These are phyloP conservation scores for Aspergillus sp. DNA, from an alignment of 2,329 filamentous ascomycete genomes.

Conservation along the genomic window DNA sequence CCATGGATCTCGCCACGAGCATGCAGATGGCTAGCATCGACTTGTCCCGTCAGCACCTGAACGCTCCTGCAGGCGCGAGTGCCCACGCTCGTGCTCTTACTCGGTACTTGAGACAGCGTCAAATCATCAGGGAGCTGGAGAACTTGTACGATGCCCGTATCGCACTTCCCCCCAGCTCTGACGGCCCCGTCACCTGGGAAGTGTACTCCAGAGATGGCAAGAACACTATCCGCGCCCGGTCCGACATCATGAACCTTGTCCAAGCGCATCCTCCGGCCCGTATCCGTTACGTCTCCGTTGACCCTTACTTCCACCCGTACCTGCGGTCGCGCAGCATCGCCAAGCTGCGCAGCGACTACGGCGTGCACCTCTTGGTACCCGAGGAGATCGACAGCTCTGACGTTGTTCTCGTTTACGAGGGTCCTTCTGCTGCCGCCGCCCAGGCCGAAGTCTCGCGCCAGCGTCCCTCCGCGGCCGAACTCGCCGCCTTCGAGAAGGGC, in stretches of 20 bases:
- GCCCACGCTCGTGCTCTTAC: constrained; percentile 82
- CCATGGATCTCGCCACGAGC: constrained; percentile 82
- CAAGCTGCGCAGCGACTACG: constrained; percentile 43
- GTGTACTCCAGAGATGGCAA: constrained; percentile 84
- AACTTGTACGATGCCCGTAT: constrained; percentile 80
- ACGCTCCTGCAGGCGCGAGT: constrained; percentile 69
- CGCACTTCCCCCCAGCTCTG: constrained; percentile 67
- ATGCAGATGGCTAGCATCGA: constrained; percentile 86
- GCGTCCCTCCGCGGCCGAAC: constrained; percentile 55
- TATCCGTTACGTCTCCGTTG: constrained; percentile 45
- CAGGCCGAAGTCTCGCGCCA: constrained; percentile 57
- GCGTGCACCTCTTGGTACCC: constrained; percentile 50
- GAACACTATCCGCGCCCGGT: constrained; percentile 58
- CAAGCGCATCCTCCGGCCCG: constrained; percentile 49
- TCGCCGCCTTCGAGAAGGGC: constrained; percentile 56
- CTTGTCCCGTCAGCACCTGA: constrained; percentile 74
- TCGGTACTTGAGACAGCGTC: constrained; percentile 79
- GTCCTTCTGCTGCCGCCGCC: constrained; percentile 39
- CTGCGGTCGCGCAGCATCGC: constrained; percentile 41
- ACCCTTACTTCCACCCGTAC: constrained; percentile 51
- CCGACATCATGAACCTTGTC: constrained; percentile 50
- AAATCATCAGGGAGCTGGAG: constrained; percentile 80
- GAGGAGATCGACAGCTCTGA: constrained; percentile 45
- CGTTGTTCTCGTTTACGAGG: constrained; percentile 53
- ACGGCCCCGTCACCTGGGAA: constrained; percentile 77